Evolutionary conservation across 495 filamentous ascomycete species (phyloP), one percentile per base, ranked within the genome.

Genomic region (Hyaloscypha bicolor): DNA sequence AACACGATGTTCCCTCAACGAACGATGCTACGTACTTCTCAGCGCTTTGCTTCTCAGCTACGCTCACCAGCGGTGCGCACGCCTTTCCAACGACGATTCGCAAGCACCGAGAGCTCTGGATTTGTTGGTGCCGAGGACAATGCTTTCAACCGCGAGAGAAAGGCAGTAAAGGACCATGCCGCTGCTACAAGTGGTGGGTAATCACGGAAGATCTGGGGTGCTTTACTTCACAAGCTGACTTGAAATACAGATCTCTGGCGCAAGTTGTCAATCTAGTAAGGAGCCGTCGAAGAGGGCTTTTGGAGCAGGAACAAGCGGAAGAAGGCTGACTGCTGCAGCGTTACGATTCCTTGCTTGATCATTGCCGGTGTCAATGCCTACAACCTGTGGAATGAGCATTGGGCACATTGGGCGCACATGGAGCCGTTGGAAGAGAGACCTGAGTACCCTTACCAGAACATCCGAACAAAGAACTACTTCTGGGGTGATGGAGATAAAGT

Each of bases 401-500:
- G 93, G 94, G 91, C 95, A 82, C 94, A 97, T 82, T 93, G 90
- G 91, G 78, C 78, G 6, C 93, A 97, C 83, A 82, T 91, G 82
- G 86, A 90, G 61, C 90, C 94, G 64, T 85, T 95, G 45, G 92
- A 96, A 83, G 94, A 97, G 79, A 88, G 91, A 74, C 75, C 82
- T 71, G 88, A 97, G 82, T 97, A 97, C 82, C 85, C 92, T 64
- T 97, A 93, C 86, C 91, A 93, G 87, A 97, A 97, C 83, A 88
- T 97, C 75, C 87, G 94, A 74, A 82, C 84, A 71, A 94, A 93
- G 85, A 95, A 94, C 84, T 97, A 81, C 86, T 86, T 86, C 71
- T 97, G 91, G 90, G 93, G 93, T 57, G 85, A 97, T 76, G 94
- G 94, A 76, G 94, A 97, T 79, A 93, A 96, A 90, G 91, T 93